Evolutionary conservation across 2,329 filamentous ascomycete genomes (phyloP), one percentile per base, ranked within the genome.

Genomic region (Phialocephala subalpina): DNA sequence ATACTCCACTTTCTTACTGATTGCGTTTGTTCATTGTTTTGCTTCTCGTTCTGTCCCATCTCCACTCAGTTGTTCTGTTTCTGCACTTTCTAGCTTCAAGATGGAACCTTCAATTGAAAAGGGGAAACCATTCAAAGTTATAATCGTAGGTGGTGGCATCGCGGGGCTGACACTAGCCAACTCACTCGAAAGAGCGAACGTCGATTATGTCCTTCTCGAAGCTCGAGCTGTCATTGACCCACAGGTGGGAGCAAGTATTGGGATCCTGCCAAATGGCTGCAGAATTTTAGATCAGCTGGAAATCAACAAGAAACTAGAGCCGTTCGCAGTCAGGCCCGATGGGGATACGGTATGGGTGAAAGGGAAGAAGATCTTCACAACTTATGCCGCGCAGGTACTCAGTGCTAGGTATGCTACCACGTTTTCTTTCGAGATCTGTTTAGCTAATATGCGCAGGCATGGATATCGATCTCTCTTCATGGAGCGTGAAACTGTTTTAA

Each of bases 131-230:
- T 69, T 70, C 40, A 67, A 62, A 38, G 77, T 84, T 27, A 73
- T 85, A 60, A 84, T 86, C 45, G 81, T 77, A 0, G 84, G 84
- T 20, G 84, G 82, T 7, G 79, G 81, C 55, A 74, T 86, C n/a
- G 77, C 80, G 2, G 85, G 85, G 7, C 73, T 85, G 0, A 76
- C 80, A 0, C 72, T 85, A 8, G 82, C 83, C 3, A 78, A 80
- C 49, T 78, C 80, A 67, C 78, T 87, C 2, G 78, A 86, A 61
- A 72, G 73, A 52, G 74, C 80, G 38, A 73, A 72, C 33, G 81
- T 87, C 62, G 80, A 86, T 67, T 86, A 82, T 70, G 65, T 84
- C 1, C 64, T 87, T 0, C 77, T 87, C 0, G 84, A 87, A 67
- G 73, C 75, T 0, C 74, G 81, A 55, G 29, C 66, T 0, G 72